Evolutionary conservation across 169 alveolate genomes (phyloP).

Genomic region (Pseudocohnilembus persalinus): DNA sequence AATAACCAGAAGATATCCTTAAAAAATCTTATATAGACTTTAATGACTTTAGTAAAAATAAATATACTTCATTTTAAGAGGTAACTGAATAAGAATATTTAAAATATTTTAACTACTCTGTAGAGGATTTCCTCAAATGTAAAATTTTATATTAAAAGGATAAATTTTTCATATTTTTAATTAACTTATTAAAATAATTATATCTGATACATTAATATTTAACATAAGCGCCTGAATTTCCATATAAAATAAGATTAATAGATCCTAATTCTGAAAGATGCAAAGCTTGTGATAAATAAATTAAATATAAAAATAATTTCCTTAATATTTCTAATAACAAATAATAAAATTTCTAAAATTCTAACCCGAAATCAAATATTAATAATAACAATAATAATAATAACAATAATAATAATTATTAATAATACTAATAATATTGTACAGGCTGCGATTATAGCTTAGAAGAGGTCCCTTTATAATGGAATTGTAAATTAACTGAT

Average conservation of each 20-base stretch:
- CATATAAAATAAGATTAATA: constrained; percentile 21
- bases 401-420: too few species aligned
- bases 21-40: too few species aligned
- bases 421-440: background rate
- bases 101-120: background rate
- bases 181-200: too few species aligned
- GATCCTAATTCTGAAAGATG: constrained; percentile 16
- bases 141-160: constrained; percentile 1
- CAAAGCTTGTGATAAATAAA: constrained; percentile 15
- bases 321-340: too few species aligned
- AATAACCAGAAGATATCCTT: too few species aligned
- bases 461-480: background rate
- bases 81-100: constrained; percentile 23
- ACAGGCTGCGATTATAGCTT: constrained; percentile 17
- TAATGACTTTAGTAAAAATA: too few species aligned
- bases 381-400: too few species aligned
- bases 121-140: background rate
- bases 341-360: too few species aligned
- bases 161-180: background rate
- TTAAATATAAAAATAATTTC: background rate
- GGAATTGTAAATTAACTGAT: background rate
- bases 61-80: too few species aligned
- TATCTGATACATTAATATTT: constrained; percentile 8
- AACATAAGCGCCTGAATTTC: constrained; percentile 16
- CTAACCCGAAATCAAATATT: too few species aligned